phyloP scores from a whole-genome alignment of 140 eudicot species.

The Oenanthe javanica region DNA sequence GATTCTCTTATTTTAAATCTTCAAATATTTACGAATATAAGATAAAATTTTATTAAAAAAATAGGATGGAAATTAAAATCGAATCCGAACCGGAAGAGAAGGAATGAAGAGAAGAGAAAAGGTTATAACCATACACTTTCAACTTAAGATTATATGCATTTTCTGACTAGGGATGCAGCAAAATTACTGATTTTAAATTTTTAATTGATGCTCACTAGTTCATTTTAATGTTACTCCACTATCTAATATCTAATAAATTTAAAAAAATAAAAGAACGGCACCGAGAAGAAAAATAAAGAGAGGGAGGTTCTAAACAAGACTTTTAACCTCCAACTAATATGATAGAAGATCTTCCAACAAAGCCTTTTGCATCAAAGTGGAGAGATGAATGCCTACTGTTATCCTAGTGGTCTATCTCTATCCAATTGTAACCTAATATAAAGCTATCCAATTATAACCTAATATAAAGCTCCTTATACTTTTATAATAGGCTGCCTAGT shows the following conservation, averaged over 20 bases:
- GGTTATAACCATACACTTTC: no score
- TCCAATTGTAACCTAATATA: neutral
- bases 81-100: no score
- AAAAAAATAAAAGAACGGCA: neutral
- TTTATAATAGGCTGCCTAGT: neutral
- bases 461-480: neutral
- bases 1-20: no score
- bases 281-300: neutral
- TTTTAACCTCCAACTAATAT: neutral
- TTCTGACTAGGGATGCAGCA: no score
- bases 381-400: neutral
- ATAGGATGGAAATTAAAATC: no score
- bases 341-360: conserved; percentile 5
- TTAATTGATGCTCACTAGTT: neutral
- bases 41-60: no score
- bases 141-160: no score
- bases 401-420: neutral
- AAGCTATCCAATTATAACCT: no score
- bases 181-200: no score
- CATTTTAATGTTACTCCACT: neutral
- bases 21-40: no score
- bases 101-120: no score
- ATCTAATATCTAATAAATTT: neutral
- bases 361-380: neutral
- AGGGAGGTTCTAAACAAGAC: neutral